Percentiles rank a stretch among this genome's conserved stretches.
phyloP scores from a whole-genome alignment of 495 filamentous ascomycete genomes.

The Pyrenula massariospora region DNA sequence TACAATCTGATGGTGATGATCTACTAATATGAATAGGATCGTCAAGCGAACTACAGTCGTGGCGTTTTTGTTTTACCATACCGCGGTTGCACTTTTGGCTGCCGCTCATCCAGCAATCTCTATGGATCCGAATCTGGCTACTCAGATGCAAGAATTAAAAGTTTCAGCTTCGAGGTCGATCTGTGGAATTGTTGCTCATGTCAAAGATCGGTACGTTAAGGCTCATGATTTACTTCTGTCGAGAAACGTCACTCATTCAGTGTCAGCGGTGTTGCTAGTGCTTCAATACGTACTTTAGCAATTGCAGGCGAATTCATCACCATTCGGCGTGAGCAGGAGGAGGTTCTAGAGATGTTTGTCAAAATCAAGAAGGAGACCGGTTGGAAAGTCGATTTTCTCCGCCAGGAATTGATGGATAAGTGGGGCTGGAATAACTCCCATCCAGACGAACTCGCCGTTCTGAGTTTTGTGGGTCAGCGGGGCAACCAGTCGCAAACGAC shows the following conservation, averaged over 20 bases:
- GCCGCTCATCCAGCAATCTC: constrained; percentile 58
- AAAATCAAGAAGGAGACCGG: constrained; percentile 65
- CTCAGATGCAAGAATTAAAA: constrained; percentile 57
- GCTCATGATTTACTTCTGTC: not conserved
- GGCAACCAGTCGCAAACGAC: constrained; percentile 11
- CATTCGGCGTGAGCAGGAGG: constrained; percentile 62
- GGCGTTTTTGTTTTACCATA: constrained; percentile 86
- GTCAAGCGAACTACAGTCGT: constrained; percentile 71
- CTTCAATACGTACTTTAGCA: constrained; percentile 66
- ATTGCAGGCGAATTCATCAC: constrained; percentile 68
- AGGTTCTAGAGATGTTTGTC: constrained; percentile 67
- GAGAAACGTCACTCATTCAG: constrained; percentile 6
- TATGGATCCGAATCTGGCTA: constrained; percentile 33
- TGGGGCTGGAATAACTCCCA: constrained; percentile 61
- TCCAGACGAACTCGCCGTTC: constrained; percentile 8
- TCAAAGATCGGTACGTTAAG: constrained; percentile 52
- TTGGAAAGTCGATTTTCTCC: constrained; percentile 60
- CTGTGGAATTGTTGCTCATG: constrained; percentile 79
- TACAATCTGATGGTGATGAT: not conserved
- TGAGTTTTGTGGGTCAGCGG: constrained; percentile 10
- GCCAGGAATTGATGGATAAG: constrained; percentile 53
- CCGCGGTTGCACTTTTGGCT: constrained; percentile 65
- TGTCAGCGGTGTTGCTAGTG: constrained; percentile 55
- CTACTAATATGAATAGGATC: constrained; percentile 38
- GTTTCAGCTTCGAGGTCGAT: constrained; percentile 65